phyloP scores from a whole-genome alignment of 2,329 filamentous ascomycete genomes.

The Colletotrichum sp. region DNA sequence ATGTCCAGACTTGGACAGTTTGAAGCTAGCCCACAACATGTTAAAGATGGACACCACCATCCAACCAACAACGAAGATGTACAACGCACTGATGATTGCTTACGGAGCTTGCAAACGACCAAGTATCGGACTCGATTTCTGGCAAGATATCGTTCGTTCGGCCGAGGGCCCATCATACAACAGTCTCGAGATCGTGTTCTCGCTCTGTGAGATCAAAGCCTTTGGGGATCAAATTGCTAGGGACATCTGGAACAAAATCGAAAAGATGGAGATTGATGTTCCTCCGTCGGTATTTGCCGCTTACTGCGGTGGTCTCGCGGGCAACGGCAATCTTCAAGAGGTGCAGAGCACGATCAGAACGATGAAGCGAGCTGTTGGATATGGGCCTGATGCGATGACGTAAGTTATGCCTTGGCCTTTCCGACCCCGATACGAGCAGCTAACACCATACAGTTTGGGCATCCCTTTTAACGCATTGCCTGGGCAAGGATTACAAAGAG shows the following conservation, averaged over 20 bases:
- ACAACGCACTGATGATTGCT: conserved; percentile 87
- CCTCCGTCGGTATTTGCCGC: conserved; percentile 75
- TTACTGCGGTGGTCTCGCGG: conserved; percentile 79
- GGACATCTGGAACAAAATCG: conserved; percentile 74
- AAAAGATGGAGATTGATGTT: conserved; percentile 78
- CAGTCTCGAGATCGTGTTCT: conserved; percentile 82
- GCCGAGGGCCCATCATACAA: conserved; percentile 86
- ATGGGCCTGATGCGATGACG: conserved; percentile 73
- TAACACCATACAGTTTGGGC: conserved; percentile 61
- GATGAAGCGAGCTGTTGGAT: conserved; percentile 70
- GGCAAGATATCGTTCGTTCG: conserved; percentile 82
- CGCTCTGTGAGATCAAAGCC: conserved; percentile 71
- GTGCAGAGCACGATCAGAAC: conserved; percentile 69
- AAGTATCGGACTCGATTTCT: conserved; percentile 75
- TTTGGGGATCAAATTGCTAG: conserved; percentile 65
- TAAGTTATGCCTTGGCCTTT: conserved; percentile 50
- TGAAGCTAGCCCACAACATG: conserved; percentile 87
- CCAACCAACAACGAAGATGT: conserved; percentile 75
- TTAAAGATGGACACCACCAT: conserved; percentile 89
- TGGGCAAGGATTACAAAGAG: conserved; percentile 66
- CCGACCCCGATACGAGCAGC: background rate
- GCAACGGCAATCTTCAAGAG: conserved; percentile 73
- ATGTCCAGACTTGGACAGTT: conserved; percentile 52
- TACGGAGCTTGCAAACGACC: conserved; percentile 75
- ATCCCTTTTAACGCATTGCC: conserved; percentile 78